These are phyloP conservation scores for Phytopythium boreale DNA, from an alignment of 352 stramenopile genomes.

Conservation along the genomic window DNA sequence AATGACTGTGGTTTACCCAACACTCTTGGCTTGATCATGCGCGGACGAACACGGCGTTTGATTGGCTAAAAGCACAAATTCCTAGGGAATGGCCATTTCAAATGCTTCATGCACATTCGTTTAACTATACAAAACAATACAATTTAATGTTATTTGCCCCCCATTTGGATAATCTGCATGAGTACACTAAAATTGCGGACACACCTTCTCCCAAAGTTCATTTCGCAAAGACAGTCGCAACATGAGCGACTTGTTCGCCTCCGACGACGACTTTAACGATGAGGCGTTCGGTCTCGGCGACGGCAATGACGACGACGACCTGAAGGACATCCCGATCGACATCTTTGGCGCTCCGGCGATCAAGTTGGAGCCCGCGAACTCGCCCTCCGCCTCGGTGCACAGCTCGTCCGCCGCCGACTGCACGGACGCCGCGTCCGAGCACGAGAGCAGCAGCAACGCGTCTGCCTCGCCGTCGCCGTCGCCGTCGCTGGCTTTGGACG, in stretches of 20 bases:
- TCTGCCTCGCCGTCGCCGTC: not conserved
- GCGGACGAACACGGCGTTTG: not conserved
- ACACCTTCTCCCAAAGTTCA: not conserved
- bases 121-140: not conserved
- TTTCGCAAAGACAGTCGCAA: not conserved
- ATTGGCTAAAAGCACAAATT: too few species aligned
- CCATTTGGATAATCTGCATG: not conserved
- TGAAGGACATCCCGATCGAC: not conserved
- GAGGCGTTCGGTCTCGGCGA: not conserved
- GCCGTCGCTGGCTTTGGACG: not conserved
- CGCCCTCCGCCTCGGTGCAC: not conserved
- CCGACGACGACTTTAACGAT: not conserved
- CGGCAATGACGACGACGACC: not conserved
- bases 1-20: not conserved
- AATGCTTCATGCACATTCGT: too few species aligned
- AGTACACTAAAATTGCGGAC: too few species aligned
- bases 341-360: not conserved
- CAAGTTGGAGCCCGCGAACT: not conserved
- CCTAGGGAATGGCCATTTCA: too few species aligned
- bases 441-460: not conserved
- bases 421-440: conserved; percentile 1
- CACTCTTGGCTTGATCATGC: not conserved
- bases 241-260: not conserved
- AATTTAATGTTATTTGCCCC: not conserved
- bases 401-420: not conserved